phyloP scores from a whole-genome alignment of 805 yeast genomes.

The Ogataea nonfermentans region DNA sequence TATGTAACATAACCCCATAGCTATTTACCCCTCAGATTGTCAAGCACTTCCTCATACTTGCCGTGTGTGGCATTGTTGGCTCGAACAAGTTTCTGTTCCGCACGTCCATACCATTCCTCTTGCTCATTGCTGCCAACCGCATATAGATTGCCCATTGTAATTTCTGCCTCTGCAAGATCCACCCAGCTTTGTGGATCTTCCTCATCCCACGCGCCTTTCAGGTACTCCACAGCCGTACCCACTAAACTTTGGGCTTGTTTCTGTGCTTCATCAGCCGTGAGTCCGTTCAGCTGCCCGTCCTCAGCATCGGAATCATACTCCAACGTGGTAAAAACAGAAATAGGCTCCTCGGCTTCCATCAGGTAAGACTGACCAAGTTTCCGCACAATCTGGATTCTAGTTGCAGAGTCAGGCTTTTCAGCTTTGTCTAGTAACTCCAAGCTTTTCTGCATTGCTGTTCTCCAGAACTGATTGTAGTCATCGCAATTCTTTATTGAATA shows the following conservation, averaged over 20 bases:
- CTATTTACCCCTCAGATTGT: constrained; percentile 39
- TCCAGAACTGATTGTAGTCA: constrained; percentile 55
- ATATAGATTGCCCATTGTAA: constrained; percentile 71
- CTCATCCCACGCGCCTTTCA: constrained; percentile 59
- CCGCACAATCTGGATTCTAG: constrained; percentile 37
- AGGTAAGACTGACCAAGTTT: constrained; percentile 62
- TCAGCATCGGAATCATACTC: constrained; percentile 55
- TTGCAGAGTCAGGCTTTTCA: constrained; percentile 10
- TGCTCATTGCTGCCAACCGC: constrained; percentile 68
- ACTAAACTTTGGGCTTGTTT: constrained; percentile 47
- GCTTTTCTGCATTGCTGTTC: constrained; percentile 40
- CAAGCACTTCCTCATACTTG: constrained; percentile 61
- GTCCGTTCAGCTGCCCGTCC: constrained; percentile 37
- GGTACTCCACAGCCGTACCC: constrained; percentile 52
- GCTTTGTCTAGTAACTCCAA: constrained; percentile 33
- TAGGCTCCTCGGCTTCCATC: constrained; percentile 63
- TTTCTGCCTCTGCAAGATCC: constrained; percentile 79
- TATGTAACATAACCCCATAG: neutral
- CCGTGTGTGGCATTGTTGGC: constrained; percentile 84
- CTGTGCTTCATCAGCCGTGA: constrained; percentile 44
- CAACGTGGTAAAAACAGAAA: constrained; percentile 51
- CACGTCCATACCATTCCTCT: constrained; percentile 61
- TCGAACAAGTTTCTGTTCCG: constrained; percentile 62
- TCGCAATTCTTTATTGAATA: constrained; percentile 38
- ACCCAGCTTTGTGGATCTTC: constrained; percentile 83